Percentiles rank a stretch among this genome's conserved stretches.
These are phyloP conservation scores for Petunia hybrid DNA, from an alignment of 305 asterid species.

Conservation along the genomic window DNA sequence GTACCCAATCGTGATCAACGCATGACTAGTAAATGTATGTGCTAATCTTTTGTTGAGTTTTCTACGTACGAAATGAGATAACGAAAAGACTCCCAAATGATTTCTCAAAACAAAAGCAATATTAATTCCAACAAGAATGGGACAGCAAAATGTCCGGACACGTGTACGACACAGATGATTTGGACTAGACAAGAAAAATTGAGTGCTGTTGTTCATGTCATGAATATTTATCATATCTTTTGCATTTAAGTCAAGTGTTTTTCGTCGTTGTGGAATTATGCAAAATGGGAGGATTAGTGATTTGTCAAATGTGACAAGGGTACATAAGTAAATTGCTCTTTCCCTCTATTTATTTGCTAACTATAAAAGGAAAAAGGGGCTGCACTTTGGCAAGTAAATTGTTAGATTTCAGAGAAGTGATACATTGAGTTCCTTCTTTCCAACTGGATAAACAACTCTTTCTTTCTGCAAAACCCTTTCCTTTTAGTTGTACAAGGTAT, in stretches of 20 bases:
- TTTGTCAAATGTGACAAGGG: conserved; percentile 43
- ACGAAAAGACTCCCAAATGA: background rate
- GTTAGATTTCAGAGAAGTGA: background rate
- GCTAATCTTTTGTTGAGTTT: background rate
- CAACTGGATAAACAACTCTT: background rate
- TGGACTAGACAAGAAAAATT: conserved; percentile 28
- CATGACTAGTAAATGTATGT: background rate
- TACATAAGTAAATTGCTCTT: conserved; percentile 42
- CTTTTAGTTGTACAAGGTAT: conserved; percentile 33
- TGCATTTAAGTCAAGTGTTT: conserved; percentile 40
- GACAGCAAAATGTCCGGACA: conserved; percentile 40
- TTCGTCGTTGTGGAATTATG: conserved; percentile 33
- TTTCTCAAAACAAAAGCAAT: background rate
- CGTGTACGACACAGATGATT: conserved; percentile 52
- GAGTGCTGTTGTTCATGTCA: conserved; percentile 42
- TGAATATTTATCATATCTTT: conserved; percentile 38
- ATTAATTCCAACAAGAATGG: background rate
- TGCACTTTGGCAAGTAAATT: conserved; percentile 32
- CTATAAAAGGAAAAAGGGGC: conserved; percentile 40
- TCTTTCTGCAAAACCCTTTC: background rate
- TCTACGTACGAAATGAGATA: background rate
- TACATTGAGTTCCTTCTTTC: conserved; percentile 23
- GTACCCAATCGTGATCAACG: too few species aligned
- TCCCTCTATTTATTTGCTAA: conserved; percentile 36
- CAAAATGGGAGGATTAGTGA: background rate